Evolutionary conservation across 306 rosid genomes (phyloP).

Genomic region (Dryas drummondii): DNA sequence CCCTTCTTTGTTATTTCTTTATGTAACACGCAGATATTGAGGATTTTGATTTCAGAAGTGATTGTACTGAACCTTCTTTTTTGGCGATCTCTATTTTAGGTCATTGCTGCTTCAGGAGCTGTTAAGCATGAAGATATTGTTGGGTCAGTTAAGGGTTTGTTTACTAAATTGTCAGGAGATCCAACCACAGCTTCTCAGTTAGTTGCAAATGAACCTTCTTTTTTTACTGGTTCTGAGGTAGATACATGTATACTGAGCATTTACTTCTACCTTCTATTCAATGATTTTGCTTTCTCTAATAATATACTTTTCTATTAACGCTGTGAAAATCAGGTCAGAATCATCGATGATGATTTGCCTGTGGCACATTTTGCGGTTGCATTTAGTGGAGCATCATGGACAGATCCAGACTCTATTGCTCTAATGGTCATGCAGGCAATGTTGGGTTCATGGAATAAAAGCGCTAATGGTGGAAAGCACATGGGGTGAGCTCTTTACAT

Average conservation of each 20-base stretch:
- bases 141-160: constrained; percentile 61
- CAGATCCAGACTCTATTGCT: constrained; percentile 91
- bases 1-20: constrained; percentile 3
- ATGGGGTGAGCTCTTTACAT: constrained; percentile 61
- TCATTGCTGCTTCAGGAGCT: constrained; percentile 88
- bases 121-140: constrained; percentile 82
- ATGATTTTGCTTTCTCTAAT: background rate
- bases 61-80: constrained; percentile 1
- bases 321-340: constrained; percentile 65
- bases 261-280: background rate
- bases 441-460: constrained; percentile 96
- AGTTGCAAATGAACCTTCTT: constrained; percentile 74
- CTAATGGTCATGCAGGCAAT: constrained; percentile 98
- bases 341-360: constrained; percentile 83
- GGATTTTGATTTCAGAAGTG: background rate
- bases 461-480: constrained; percentile 90
- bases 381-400: constrained; percentile 94
- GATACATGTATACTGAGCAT: constrained; percentile 11
- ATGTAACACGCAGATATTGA: background rate
- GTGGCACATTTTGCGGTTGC: constrained; percentile 92
- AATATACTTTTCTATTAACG: constrained; percentile 9
- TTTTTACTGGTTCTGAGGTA: constrained; percentile 97
- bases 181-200: constrained; percentile 74
- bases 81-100: constrained; percentile 44
- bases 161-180: constrained; percentile 73